These are phyloP conservation scores for Emergomyces africanus DNA, from an alignment of 2,329 filamentous ascomycete genomes.

Conservation along the genomic window DNA sequence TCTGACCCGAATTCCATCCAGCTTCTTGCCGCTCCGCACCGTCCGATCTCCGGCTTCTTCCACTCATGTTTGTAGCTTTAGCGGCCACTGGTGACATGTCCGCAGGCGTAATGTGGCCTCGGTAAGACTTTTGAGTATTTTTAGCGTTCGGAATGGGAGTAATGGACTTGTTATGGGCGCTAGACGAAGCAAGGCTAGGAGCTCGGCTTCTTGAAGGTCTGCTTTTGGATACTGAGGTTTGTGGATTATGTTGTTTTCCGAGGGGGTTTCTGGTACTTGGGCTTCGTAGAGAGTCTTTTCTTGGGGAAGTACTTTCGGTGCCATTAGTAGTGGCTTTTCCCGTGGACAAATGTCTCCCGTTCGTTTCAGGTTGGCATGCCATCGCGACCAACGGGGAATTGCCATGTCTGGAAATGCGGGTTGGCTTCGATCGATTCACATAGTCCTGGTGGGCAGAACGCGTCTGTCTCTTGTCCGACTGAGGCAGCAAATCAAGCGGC, in stretches of 20 bases:
- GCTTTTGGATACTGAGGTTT: background rate
- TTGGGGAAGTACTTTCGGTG: conserved; percentile 6
- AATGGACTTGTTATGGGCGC: conserved; percentile 14
- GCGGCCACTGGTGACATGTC: background rate
- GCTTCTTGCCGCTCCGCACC: conserved; percentile 13
- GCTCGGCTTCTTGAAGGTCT: conserved; percentile 18
- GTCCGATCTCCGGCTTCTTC: background rate
- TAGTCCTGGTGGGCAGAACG: conserved; percentile 27
- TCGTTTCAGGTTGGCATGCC: conserved; percentile 20
- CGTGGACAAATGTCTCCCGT: conserved; percentile 18
- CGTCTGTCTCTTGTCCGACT: conserved; percentile 35
- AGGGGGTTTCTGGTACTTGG: conserved; percentile 12
- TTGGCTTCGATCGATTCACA: conserved; percentile 18
- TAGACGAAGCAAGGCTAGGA: conserved; percentile 16
- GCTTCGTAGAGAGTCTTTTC: conserved; percentile 16
- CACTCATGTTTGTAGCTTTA: background rate
- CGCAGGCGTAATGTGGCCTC: background rate
- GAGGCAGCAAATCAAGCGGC: conserved; percentile 35
- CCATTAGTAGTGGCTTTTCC: conserved; percentile 21
- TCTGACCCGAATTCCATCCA: conserved; percentile 8
- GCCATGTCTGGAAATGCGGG: conserved; percentile 9
- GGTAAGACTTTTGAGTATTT: background rate
- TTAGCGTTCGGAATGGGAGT: conserved; percentile 8
- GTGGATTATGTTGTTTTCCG: conserved; percentile 2
- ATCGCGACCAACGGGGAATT: conserved; percentile 1